Base-by-base conservation (phyloP, 2,329 filamentous ascomycete species). In the Xylaria sp. region DNA sequence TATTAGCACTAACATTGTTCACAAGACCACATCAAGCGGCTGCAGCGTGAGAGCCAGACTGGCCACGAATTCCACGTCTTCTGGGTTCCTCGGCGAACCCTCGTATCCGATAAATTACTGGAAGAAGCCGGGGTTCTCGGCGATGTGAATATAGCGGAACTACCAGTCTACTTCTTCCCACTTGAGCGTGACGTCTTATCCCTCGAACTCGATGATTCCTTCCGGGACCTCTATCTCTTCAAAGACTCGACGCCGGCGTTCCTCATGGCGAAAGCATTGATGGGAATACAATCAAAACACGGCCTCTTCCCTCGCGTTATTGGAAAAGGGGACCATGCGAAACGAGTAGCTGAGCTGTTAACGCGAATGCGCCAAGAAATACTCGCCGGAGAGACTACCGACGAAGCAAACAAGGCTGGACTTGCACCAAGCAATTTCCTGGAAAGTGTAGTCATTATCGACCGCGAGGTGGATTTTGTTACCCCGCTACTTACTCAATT, bases 21-120 rank as follows among this genome's bases (percentile, higher is more conserved):
- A 76, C 60, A 77, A 97, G 95, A 93, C 74, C 94, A 98, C 83
- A 94, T 98, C 75, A 95, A 94, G 80, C 90, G 93, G 69, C 85
- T 98, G 67, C 93, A 95, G 76, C 92, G 91, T 77, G 93, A 96
- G 80, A 94, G 92, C 78, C 92, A 93, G 76, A 93, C 91, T 56
- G 93, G 94, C 73, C 96, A 99, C 87, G 95, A 99, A 75, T 97
- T 98, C 79, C 95, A 94, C 71, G 92, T 99, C 74, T 95, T 97
- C 79, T 98, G 96, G 93, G 92, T 97, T 49, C 95, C 97, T 6
- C 90, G 96, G 66, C 92, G 96, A 70, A 98, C 96, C 4, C 85
- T 97, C 63, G 91, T 98, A 63, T 96, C 93, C 74, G 94, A 98
- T 79, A 91, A 94, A 78, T 88, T 98, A 58, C 86, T 99, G 46